Evolutionary conservation across 2,329 filamentous ascomycete species (phyloP), one percentile per base, ranked within the genome.

Genomic region (Fonsecaea monophora): DNA sequence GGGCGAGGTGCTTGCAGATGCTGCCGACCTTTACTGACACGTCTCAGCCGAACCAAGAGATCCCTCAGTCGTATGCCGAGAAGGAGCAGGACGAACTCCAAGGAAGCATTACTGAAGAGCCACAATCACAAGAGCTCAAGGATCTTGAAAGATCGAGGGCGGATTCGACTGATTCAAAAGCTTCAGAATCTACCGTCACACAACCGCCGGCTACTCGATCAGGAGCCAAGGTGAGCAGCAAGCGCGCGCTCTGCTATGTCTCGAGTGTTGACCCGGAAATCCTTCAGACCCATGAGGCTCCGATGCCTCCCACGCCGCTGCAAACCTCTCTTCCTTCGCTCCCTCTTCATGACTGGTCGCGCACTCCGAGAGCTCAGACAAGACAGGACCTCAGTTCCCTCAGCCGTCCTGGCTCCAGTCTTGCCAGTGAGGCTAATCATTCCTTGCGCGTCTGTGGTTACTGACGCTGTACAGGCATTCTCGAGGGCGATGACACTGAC

Each of bases 361-460:
- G 68, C n/a, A 73, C 69, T 37, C 73, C 66, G 57, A 68, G 71
- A 64, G 62, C 68, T 68, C 75, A 69, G 68, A 74, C 62, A 68
- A 71, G 75, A 73, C 73, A 72, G 72, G 77, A 69, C 59, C 64
- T 64, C 57, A 68, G 59, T 73, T 73, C 40, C 69, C 68, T 63
- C 71, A 74, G 50, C 74, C 73, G 61, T 69, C 77, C 56, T 72
- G 73, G 38, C 71, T 75, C 64, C 62, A 72, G 70, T 76, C 75
- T 58, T 74, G 78, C 66, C 71, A 60, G 73, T 82, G 37, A 77
- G 75, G 25, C 4, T 89, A 92, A 95, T 79, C 74, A 83, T 77
- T 42, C 34, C 57, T n/a, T 57, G 13, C 10, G 3, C n/a, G 50
- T 25, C 21, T 48, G 38, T 25, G 7, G 45, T 50, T 10, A 45